A percentile compares a stretch with the other conserved stretches of the same genome.
Evolutionary conservation across 768 basidiomycete species (phyloP).

Genomic region (Hygrophorus russula): DNA sequence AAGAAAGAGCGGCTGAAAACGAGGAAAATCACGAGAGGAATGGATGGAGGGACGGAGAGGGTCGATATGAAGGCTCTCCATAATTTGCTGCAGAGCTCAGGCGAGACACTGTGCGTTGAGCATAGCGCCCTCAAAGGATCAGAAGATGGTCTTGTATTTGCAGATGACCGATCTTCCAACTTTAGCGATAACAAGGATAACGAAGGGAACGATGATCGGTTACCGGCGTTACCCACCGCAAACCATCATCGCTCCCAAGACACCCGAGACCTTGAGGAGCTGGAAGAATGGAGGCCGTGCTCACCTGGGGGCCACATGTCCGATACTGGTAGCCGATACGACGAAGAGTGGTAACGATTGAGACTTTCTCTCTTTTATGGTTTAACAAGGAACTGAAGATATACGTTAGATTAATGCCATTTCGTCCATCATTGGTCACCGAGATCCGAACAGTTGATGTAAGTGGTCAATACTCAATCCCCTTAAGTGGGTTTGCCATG

Average conservation of each 20-base stretch:
- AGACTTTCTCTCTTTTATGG: too few relatives aligned
- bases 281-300: slow-evolving; percentile 35
- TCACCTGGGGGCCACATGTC: slow-evolving; percentile 13
- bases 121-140: too few relatives aligned
- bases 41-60: slow-evolving; percentile 18
- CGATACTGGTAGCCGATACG: slow-evolving; percentile 15
- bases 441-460: too few relatives aligned
- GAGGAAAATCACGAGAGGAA: slow-evolving; percentile 1
- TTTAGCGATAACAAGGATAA: slow-evolving; percentile 7
- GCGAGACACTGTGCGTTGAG: background rate
- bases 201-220: slow-evolving; percentile 1
- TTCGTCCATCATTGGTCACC: too few relatives aligned
- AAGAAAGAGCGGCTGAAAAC: background rate
- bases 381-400: background rate
- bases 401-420: background rate
- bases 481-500: too few relatives aligned
- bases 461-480: too few relatives aligned
- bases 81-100: slow-evolving; percentile 31
- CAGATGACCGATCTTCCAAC: slow-evolving; percentile 5
- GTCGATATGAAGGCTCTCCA: slow-evolving; percentile 49
- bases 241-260: slow-evolving; percentile 1
- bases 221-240: background rate
- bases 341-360: slow-evolving; percentile 28
- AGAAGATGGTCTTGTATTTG: too few relatives aligned
- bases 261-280: slow-evolving; percentile 20